Evolutionary conservation across 441 rosid genomes (phyloP).

Genomic region (Euphorbia celastroides): DNA sequence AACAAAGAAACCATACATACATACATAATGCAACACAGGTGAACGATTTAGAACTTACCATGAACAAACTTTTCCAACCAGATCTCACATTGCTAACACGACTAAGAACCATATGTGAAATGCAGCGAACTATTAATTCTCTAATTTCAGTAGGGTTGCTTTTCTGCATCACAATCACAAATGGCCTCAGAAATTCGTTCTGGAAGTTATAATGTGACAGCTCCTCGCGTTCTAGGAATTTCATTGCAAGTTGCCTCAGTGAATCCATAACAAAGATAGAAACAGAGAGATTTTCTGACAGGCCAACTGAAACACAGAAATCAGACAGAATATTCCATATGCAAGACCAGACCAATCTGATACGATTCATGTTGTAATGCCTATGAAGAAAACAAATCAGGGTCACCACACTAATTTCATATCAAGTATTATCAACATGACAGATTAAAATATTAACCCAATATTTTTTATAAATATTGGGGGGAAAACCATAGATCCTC

Average conservation of each 20-base stretch:
- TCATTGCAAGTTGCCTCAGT: constrained; percentile 96
- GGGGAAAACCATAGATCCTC: neutral
- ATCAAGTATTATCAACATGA: constrained; percentile 6
- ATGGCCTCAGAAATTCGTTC: constrained; percentile 95
- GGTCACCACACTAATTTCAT: constrained; percentile 7
- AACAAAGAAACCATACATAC: neutral
- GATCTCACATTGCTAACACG: constrained; percentile 95
- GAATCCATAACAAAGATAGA: constrained; percentile 99
- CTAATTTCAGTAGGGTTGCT: constrained; percentile 83
- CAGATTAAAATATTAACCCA: neutral
- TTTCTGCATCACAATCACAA: constrained; percentile 94
- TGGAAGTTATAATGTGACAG: constrained; percentile 97
- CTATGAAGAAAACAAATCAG: constrained; percentile 37
- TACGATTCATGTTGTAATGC: constrained; percentile 98
- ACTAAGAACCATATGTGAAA: constrained; percentile 98
- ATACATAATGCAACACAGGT: neutral
- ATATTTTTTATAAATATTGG: neutral
- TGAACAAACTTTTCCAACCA: constrained; percentile 98
- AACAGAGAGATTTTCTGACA: constrained; percentile 96
- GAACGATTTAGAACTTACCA: constrained; percentile 45
- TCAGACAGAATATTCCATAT: constrained; percentile 98
- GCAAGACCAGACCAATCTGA: constrained; percentile 97
- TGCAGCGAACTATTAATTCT: constrained; percentile 92
- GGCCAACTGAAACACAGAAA: constrained; percentile 95
- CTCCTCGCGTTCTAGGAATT: constrained; percentile 98